These are phyloP conservation scores for Colletotrichum sp. DNA, from an alignment of 2,329 filamentous ascomycete genomes.

Conservation along the genomic window DNA sequence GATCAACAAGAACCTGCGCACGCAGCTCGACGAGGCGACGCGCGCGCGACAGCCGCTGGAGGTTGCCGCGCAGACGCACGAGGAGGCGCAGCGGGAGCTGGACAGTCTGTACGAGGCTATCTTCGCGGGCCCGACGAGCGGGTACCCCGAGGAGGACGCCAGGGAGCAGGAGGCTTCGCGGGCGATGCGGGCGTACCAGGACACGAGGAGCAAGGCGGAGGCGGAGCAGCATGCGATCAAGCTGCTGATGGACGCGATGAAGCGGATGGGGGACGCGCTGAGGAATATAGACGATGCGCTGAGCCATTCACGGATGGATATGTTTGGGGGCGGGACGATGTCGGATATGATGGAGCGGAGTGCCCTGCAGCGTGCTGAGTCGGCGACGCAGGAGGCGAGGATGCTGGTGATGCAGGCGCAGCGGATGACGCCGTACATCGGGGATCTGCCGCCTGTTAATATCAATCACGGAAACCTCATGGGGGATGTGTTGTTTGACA, in stretches of 20 bases:
- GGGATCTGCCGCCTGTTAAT: conserved; percentile 41
- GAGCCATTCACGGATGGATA: conserved; percentile 46
- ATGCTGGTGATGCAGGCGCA: conserved; percentile 45
- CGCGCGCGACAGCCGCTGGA: conserved; percentile 40
- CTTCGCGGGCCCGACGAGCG: conserved; percentile 57
- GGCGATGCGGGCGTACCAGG: conserved; percentile 41
- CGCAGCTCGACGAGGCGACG: conserved; percentile 45
- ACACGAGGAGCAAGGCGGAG: conserved; percentile 37
- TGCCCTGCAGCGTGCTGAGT: conserved; percentile 53
- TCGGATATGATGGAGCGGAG: conserved; percentile 60
- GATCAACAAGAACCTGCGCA: conserved; percentile 42
- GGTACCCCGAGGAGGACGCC: conserved; percentile 58
- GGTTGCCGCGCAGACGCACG: conserved; percentile 36
- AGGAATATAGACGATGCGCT: conserved; percentile 47
- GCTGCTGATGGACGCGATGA: conserved; percentile 43
- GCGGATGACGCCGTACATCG: conserved; percentile 41
- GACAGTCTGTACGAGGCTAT: conserved; percentile 58
- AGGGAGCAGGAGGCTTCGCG: conserved; percentile 42
- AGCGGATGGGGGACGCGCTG: conserved; percentile 38
- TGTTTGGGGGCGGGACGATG: conserved; percentile 54
- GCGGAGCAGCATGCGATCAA: conserved; percentile 45
- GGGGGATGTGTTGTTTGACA: conserved; percentile 60
- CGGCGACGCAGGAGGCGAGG: conserved; percentile 42
- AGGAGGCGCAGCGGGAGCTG: conserved; percentile 48
- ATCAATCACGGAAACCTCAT: conserved; percentile 52